Evolutionary conservation across 1,139 yeast genomes (phyloP), one percentile per base, ranked within the genome.

Genomic region (Kodamaea anthophila): DNA sequence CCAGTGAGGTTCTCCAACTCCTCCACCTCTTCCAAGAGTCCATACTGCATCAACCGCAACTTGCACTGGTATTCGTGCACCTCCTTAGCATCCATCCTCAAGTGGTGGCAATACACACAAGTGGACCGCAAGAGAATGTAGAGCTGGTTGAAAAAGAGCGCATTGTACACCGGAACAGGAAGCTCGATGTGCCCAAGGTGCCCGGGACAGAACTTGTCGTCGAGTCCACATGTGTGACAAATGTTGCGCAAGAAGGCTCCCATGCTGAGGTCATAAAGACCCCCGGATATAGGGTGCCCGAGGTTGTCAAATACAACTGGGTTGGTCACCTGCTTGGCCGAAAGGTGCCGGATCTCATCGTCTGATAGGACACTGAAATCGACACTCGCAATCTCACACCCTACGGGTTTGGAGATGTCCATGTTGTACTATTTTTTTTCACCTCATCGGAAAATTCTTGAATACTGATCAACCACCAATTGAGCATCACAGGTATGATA

Each of bases 141-240:
- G 67, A 93, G 67, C 58, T 91, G 97, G 51, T 77, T 75, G 74
- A 93, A 91, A 52, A 93, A 91, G 47, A 93, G 63, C 11, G 98
- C 97, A 53, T 87, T 91, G 65, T 87, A 93, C 27, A 86, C 94
- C 5, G 97, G 95, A 23, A 86, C 81, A 7, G 98, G 98, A 43
- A 93, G 71, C 54, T 91, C 96, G 37, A 93, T 87, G 57, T 93
- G 98, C 36, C 99, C 99, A 60, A 86, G 87, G 57, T 93, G 99
- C 21, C 99, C 99, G 3, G 97, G 96, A 62, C 99, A 93, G 49
- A 76, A 81, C 50, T 84, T 77, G 46, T 91, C 97, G 53, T 87
- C 96, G 40, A 91, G 67, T 15, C 97, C 96, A 73, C 99, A 93
- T 3, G 98, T 91, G 16, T 93, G 71, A 73, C 99, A 88, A 32